Conservation (phyloP, 352 stramenopile genomes). For the Globisporangium megalacanthum region DNA sequence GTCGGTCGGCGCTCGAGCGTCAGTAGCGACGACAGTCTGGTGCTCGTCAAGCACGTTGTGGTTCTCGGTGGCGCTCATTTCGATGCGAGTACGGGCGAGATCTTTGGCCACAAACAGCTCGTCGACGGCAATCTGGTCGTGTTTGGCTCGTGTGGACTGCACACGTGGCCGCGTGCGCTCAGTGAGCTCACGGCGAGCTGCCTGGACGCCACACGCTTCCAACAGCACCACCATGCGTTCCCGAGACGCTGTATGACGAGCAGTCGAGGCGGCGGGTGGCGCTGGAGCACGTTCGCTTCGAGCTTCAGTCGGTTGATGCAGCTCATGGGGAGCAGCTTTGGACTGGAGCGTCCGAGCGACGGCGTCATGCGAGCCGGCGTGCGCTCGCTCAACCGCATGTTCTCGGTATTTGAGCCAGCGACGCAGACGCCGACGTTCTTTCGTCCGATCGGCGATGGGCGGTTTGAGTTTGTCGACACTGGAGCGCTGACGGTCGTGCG, state of each 20-base stretch:
- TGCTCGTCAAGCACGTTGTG: constrained; percentile 55
- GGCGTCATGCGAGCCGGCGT: constrained; percentile 64
- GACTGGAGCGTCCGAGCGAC: constrained; percentile 34
- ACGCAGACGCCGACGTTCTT: constrained; percentile 5
- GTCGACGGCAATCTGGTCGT: constrained; percentile 48
- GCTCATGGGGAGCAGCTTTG: constrained; percentile 50
- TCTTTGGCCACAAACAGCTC: constrained; percentile 50
- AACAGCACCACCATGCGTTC: constrained; percentile 20
- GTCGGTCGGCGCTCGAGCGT: not conserved
- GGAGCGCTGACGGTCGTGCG: constrained; percentile 9
- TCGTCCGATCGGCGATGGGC: constrained; percentile 17
- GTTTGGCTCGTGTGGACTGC: constrained; percentile 60
- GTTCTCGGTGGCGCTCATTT: constrained; percentile 59
- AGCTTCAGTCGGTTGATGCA: constrained; percentile 57
- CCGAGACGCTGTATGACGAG: constrained; percentile 52
- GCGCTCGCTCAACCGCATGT: constrained; percentile 57
- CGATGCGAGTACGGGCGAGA: constrained; percentile 35
- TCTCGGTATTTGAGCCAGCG: constrained; percentile 31
- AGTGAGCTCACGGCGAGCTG: constrained; percentile 44
- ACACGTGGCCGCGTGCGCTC: constrained; percentile 48
- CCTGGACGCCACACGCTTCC: constrained; percentile 49
- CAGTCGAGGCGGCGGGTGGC: constrained; percentile 38
- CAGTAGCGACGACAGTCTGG: not conserved
- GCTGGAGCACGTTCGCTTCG: constrained; percentile 57
- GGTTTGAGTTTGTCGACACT: constrained; percentile 14